These are phyloP conservation scores for Malassezia arunalokei DNA, from an alignment of 1,284 basidiomycete genomes.

Conservation along the genomic window DNA sequence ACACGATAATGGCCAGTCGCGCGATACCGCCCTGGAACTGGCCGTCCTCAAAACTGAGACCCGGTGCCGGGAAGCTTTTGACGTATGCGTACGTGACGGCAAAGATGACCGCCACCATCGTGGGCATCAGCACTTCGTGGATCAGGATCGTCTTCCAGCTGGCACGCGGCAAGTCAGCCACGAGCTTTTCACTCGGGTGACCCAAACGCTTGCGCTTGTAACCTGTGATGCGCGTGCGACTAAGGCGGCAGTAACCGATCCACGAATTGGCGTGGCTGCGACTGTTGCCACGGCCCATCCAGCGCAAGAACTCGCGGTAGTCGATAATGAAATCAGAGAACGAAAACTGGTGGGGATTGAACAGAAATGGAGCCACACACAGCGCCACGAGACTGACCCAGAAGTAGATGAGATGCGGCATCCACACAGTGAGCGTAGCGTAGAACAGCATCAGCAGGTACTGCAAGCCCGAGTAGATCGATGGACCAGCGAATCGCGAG, in stretches of 20 bases:
- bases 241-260: slow-evolving; percentile 47
- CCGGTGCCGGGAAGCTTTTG: slow-evolving; percentile 36
- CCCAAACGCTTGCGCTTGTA: slow-evolving; percentile 47
- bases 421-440: slow-evolving; percentile 45
- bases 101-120: slow-evolving; percentile 41
- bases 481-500: slow-evolving; percentile 44
- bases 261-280: slow-evolving; percentile 46
- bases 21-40: slow-evolving; percentile 59
- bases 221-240: slow-evolving; percentile 44
- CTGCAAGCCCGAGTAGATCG: slow-evolving; percentile 45
- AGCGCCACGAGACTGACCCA: slow-evolving; percentile 44
- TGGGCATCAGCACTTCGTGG: slow-evolving; percentile 40
- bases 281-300: slow-evolving; percentile 46
- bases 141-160: slow-evolving; percentile 43
- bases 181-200: slow-evolving; percentile 45
- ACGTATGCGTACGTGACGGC: slow-evolving; percentile 45
- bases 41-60: slow-evolving; percentile 52
- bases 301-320: slow-evolving; percentile 46
- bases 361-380: slow-evolving; percentile 45
- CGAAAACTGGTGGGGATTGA: slow-evolving; percentile 47
- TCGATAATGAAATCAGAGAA: slow-evolving; percentile 45
- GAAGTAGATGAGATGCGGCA: slow-evolving; percentile 46
- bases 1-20: slow-evolving; percentile 78
- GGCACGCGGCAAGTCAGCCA: slow-evolving; percentile 42
- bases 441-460: slow-evolving; percentile 41